Percentiles rank a stretch among this genome's conserved stretches.
These are phyloP conservation scores for Dictyophora rubrovolvata DNA, from an alignment of 768 basidiomycete species.

Conservation along the genomic window DNA sequence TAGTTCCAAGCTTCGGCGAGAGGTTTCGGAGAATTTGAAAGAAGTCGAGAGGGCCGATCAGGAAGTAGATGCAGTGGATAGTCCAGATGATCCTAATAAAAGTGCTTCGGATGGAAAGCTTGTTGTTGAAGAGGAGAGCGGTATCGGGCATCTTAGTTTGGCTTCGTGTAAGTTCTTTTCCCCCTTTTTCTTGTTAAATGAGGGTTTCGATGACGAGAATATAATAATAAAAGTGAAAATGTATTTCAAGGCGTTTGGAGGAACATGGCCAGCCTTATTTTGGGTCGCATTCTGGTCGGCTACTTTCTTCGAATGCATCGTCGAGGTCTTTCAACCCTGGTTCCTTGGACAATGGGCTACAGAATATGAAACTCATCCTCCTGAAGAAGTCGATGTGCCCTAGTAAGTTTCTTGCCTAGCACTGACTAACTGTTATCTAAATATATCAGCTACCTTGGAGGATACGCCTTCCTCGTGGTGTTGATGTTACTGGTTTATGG, in stretches of 20 bases:
- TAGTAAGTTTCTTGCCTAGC: slow-evolving; percentile 35
- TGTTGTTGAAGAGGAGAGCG: slow-evolving; percentile 56
- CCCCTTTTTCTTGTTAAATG: slow-evolving; percentile 20
- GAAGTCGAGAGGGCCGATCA: slow-evolving; percentile 16
- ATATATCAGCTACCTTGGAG: slow-evolving; percentile 19
- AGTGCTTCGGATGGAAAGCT: slow-evolving; percentile 37
- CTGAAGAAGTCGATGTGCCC: slow-evolving; percentile 24
- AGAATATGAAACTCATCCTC: slow-evolving; percentile 26
- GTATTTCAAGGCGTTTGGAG: not conserved
- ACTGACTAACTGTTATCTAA: slow-evolving; percentile 26
- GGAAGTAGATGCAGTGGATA: slow-evolving; percentile 16
- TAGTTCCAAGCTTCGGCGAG: slow-evolving; percentile 24
- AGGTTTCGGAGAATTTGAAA: slow-evolving; percentile 19
- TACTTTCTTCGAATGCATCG: slow-evolving; percentile 14
- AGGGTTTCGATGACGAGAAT: too few species aligned
- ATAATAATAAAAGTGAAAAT: not conserved
- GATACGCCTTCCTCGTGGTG: too few species aligned
- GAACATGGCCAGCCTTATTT: slow-evolving; percentile 14
- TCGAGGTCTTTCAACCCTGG: slow-evolving; percentile 26
- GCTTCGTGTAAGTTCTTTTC: slow-evolving; percentile 29
- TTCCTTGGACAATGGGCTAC: slow-evolving; percentile 37
- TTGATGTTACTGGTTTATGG: too few species aligned
- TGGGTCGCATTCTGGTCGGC: slow-evolving; percentile 20
- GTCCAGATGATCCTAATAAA: slow-evolving; percentile 15
- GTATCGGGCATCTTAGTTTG: slow-evolving; percentile 49